These are phyloP conservation scores for Rhynchosporium secalis DNA, from an alignment of 2,329 filamentous ascomycete species.

Conservation along the genomic window DNA sequence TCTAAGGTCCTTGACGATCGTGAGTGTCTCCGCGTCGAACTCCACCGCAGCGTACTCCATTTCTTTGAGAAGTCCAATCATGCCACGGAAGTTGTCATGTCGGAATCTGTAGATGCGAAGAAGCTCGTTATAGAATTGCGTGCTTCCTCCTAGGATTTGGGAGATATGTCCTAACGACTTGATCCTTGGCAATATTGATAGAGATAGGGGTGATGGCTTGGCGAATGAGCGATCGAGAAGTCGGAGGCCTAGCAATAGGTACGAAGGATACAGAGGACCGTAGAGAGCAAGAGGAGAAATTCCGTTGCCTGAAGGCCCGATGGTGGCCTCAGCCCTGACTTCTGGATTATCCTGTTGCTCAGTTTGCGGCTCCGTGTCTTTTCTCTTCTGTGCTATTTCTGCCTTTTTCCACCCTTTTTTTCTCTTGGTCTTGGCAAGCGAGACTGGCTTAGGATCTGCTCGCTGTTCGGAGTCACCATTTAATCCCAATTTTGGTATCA, in stretches of 20 bases:
- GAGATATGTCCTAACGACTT: conserved; percentile 68
- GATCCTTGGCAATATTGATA: conserved; percentile 64
- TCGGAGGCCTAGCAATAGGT: conserved; percentile 57
- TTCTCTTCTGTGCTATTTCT: conserved; percentile 7
- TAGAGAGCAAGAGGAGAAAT: conserved; percentile 50
- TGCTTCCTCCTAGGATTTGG: conserved; percentile 70
- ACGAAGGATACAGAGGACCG: conserved; percentile 64
- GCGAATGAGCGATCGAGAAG: conserved; percentile 58
- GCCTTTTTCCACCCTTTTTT: conserved; percentile 19
- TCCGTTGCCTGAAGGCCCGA: conserved; percentile 8
- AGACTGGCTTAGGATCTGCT: not conserved
- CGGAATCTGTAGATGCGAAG: conserved; percentile 61
- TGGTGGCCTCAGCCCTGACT: not conserved
- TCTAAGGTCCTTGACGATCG: conserved; percentile 32
- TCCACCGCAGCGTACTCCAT: conserved; percentile 39
- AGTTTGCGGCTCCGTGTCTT: not conserved
- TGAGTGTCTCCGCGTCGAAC: conserved; percentile 37
- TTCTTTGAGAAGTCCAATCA: conserved; percentile 34
- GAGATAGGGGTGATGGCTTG: conserved; percentile 57
- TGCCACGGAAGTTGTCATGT: conserved; percentile 50
- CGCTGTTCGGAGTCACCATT: conserved; percentile 32
- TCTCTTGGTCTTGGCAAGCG: conserved; percentile 12
- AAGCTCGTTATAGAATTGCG: conserved; percentile 68
- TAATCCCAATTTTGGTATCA: conserved; percentile 58
- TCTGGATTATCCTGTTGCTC: not conserved